Percentiles rank a stretch among this genome's conserved stretches.
phyloP scores from a whole-genome alignment of 345 rosid species.

The Camelina neglecta region DNA sequence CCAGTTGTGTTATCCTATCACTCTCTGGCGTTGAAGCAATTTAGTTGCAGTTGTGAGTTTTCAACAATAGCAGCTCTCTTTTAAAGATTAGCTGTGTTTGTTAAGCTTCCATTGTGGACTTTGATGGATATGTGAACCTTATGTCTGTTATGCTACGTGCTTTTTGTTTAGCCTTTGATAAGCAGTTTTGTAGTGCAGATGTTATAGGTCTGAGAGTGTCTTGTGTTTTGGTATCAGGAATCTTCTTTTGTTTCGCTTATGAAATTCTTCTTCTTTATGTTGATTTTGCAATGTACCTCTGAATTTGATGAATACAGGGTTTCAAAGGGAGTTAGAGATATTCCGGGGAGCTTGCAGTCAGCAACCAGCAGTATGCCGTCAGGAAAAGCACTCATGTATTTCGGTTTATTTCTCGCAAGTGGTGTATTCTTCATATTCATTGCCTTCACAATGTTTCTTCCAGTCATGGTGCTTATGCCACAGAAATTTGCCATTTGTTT shows the following conservation, averaged over 20 bases:
- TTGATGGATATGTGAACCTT: neutral
- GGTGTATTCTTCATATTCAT: constrained; percentile 87
- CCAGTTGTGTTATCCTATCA: constrained; percentile 8
- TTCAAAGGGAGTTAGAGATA: constrained; percentile 87
- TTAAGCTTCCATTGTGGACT: neutral
- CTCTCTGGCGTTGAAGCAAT: constrained; percentile 6
- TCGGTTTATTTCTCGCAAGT: constrained; percentile 74
- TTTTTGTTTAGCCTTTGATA: neutral
- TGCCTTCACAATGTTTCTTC: constrained; percentile 94
- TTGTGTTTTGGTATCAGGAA: constrained; percentile 8
- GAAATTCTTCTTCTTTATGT: neutral
- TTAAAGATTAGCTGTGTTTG: neutral
- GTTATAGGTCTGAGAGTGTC: neutral
- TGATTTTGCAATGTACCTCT: constrained; percentile 22
- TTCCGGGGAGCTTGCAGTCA: constrained; percentile 58
- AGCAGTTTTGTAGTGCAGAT: neutral
- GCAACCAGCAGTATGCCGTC: constrained; percentile 89
- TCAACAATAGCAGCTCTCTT: neutral
- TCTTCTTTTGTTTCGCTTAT: neutral
- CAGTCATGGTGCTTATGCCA: constrained; percentile 89
- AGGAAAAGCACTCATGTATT: constrained; percentile 84
- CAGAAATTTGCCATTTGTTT: constrained; percentile 96
- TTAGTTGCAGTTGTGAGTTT: constrained; percentile 22
- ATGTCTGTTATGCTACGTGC: neutral
- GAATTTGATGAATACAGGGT: constrained; percentile 54